Evolutionary conservation across 805 yeast genomes (phyloP).

Genomic region (Starmerella cellae): DNA sequence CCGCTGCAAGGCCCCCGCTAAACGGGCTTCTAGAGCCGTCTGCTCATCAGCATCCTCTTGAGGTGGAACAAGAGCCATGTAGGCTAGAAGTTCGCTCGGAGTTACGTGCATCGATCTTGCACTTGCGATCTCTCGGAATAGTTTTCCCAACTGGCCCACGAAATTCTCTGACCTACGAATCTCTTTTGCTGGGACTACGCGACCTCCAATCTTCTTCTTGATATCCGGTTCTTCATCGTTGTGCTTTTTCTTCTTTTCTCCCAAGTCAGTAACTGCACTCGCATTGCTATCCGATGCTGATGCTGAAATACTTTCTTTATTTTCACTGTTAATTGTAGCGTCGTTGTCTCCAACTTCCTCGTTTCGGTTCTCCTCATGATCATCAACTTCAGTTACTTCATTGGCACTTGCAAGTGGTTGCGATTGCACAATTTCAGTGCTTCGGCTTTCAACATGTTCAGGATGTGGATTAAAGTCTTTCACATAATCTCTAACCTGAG

Average conservation of each 20-base stretch:
- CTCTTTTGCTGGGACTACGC: slow-evolving; percentile 66
- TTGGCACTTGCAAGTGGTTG: too few species aligned
- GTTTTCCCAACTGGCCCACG: slow-evolving; percentile 51
- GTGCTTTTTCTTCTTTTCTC: not conserved
- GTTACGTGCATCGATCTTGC: slow-evolving; percentile 51
- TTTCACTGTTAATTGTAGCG: not conserved
- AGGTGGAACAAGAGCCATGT: slow-evolving; percentile 51
- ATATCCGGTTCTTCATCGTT: not conserved
- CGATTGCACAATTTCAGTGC: not conserved
- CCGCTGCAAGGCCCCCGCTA: slow-evolving; percentile 27
- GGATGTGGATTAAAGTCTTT: slow-evolving; percentile 20
- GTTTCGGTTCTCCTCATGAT: not conserved
- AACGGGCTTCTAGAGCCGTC: slow-evolving; percentile 5
- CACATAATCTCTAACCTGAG: slow-evolving; percentile 61
- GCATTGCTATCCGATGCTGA: not conserved
- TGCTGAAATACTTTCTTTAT: not conserved
- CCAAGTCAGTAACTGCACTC: not conserved
- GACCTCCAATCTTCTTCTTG: slow-evolving; percentile 70
- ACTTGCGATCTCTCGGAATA: slow-evolving; percentile 58
- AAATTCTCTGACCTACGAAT: slow-evolving; percentile 73
- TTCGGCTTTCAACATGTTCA: too few species aligned
- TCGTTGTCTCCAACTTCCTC: not conserved
- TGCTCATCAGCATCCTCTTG: slow-evolving; percentile 24
- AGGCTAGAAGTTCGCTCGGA: slow-evolving; percentile 76
- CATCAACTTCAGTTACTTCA: not conserved